Evolutionary conservation across 441 rosid species (phyloP).

Genomic region (Capsella rubella): DNA sequence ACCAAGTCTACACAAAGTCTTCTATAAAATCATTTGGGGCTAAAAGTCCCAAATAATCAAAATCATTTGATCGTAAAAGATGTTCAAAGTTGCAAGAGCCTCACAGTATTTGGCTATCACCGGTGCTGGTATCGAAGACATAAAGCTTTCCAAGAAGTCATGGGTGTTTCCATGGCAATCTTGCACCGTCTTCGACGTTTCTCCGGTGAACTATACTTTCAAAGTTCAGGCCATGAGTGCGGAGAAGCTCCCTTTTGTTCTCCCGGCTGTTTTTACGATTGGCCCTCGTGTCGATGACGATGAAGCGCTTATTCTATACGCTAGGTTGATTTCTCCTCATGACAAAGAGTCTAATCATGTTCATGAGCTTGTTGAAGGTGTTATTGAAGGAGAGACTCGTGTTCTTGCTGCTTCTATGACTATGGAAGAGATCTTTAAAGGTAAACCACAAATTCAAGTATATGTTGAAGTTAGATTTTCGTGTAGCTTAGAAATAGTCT

Average conservation of each 20-base stretch:
- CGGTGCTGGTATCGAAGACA: slow-evolving; percentile 57
- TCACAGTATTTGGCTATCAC: slow-evolving; percentile 65
- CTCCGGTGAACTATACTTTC: slow-evolving; percentile 78
- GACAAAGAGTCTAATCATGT: slow-evolving; percentile 67
- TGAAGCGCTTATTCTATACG: slow-evolving; percentile 54
- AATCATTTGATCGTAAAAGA: background rate
- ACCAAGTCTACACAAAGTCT: background rate
- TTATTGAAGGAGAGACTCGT: slow-evolving; percentile 80
- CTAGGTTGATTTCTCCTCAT: slow-evolving; percentile 63
- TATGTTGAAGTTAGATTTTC: no score
- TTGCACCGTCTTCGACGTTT: slow-evolving; percentile 58
- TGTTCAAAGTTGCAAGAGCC: slow-evolving; percentile 62
- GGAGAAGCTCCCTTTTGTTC: slow-evolving; percentile 77
- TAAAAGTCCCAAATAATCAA: background rate
- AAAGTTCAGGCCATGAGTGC: slow-evolving; percentile 84
- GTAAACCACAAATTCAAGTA: slow-evolving; percentile 18
- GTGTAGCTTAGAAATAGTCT: no score
- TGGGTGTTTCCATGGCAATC: slow-evolving; percentile 72
- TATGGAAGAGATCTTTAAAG: slow-evolving; percentile 76
- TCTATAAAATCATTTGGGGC: background rate
- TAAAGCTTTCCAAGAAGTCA: slow-evolving; percentile 61
- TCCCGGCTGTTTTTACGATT: slow-evolving; percentile 74
- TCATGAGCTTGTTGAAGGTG: slow-evolving; percentile 74
- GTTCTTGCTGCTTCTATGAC: slow-evolving; percentile 85
- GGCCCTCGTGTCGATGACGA: slow-evolving; percentile 68